A percentile compares a stretch with the other conserved stretches of the same genome.
These are phyloP conservation scores for Tricholoma terreum DNA, from an alignment of 768 basidiomycete genomes.

Conservation along the genomic window DNA sequence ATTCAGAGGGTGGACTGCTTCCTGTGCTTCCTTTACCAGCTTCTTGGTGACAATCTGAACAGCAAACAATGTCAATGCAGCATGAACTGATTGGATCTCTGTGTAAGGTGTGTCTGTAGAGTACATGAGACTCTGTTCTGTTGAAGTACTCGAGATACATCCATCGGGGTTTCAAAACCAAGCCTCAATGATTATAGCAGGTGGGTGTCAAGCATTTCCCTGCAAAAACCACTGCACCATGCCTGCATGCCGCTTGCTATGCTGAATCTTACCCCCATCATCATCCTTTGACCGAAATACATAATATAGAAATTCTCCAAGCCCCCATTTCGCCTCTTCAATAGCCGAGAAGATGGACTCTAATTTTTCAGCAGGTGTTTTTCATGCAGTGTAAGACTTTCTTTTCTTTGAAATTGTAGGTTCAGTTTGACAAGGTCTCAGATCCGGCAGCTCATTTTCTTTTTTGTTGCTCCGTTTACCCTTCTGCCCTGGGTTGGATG, in stretches of 20 bases:
- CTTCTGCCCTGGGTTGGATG: background rate
- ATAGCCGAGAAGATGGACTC: background rate
- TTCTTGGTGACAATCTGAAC: slow-evolving; percentile 20
- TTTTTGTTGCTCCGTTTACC: too few species aligned
- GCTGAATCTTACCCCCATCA: background rate
- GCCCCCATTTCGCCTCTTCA: background rate
- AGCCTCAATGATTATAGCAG: background rate
- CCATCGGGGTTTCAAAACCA: background rate
- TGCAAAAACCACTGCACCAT: background rate
- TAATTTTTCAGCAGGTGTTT: background rate
- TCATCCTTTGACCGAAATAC: slow-evolving; percentile 11
- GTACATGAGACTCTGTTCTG: slow-evolving; percentile 10
- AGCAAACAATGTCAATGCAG: slow-evolving; percentile 29
- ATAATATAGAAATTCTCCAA: background rate
- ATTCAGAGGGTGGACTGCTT: slow-evolving; percentile 10
- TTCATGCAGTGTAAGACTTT: background rate
- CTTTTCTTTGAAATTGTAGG: too few species aligned
- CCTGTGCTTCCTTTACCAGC: slow-evolving; percentile 17
- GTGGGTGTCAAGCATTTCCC: background rate
- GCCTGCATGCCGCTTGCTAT: background rate
- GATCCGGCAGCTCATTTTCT: too few species aligned
- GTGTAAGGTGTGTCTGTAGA: slow-evolving; percentile 9
- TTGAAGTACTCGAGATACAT: background rate
- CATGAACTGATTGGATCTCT: slow-evolving; percentile 18
- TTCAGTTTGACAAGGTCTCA: too few species aligned